Evolutionary conservation across 2,329 filamentous ascomycete genomes (phyloP), one percentile per base, ranked within the genome.

Genomic region (Fonsecaea monophora): DNA sequence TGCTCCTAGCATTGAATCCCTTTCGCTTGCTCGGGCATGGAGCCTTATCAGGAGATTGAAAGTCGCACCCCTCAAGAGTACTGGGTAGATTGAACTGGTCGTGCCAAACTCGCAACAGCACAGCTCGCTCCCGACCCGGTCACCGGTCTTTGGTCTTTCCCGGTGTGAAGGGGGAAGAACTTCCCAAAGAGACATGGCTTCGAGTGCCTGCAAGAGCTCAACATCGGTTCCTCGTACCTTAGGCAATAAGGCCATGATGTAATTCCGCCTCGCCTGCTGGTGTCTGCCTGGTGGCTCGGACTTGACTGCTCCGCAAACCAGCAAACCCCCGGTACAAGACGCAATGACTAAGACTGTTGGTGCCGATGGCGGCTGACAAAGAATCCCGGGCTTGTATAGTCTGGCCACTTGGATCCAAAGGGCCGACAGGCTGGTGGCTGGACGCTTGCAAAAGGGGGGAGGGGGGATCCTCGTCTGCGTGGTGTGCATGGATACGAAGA

Each of bases 311-410:
- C 25, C 25, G 25, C 25, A 25, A 25, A 25, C 25, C 18, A 38
- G 42, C 35, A 38, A 45, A 53, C 37, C 8, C 18, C 58, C 10
- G 30, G 12, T 18, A 21, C 9, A 3, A 18, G 32, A 38, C 53
- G 61, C 61, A 58, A 64, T 64, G 61, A 64, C 61, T 64, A 64
- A 64, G 61, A 59, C 53, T 3, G 15, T 53, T 34, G 45, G 37
- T 30, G 37, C 30, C 32, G 45, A 30, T 32, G 54, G 34, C 54
- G 55, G 62, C 62, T 64, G 40, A 64, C 62, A 64, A 64, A 64
- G 54, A 64, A 34, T 50, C 42, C 54, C n/a, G 59, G 34, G 59
- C 21, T n/a, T 32, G 59, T 45, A 53, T 18, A 8, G 2, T 48
- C 18, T 30, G 40, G 18, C 15, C 59, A 54, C 6, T 30, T 18